Conservation (phyloP, 176 grass and related monocot genomes). For the Hordeum vulgare region MorexV3_pseudomolecules_assembly NC_058518.1:493571313-493571812, state of each 20-base stretch:
- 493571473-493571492: background rate
- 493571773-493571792: too few species aligned
- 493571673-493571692: background rate
- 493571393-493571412: slow-evolving; percentile 60
- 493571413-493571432: background rate
- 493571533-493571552: background rate
- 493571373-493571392: slow-evolving; percentile 59
- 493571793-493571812: too few species aligned
- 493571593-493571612: background rate
- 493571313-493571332: slow-evolving; percentile 64
- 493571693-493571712: background rate
- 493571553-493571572: background rate
- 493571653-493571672: too few species aligned
- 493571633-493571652: background rate
- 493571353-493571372: slow-evolving; percentile 92
- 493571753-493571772: background rate
- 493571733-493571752: background rate
- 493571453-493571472: background rate
- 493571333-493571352: slow-evolving; percentile 84
- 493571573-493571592: background rate
- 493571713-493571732: background rate
- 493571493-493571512: background rate
- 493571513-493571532: background rate
- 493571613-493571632: background rate
- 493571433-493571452: background rate